phyloP scores from a whole-genome alignment of 2,329 filamentous ascomycete genomes.

The Sarocladium strictum region DNA sequence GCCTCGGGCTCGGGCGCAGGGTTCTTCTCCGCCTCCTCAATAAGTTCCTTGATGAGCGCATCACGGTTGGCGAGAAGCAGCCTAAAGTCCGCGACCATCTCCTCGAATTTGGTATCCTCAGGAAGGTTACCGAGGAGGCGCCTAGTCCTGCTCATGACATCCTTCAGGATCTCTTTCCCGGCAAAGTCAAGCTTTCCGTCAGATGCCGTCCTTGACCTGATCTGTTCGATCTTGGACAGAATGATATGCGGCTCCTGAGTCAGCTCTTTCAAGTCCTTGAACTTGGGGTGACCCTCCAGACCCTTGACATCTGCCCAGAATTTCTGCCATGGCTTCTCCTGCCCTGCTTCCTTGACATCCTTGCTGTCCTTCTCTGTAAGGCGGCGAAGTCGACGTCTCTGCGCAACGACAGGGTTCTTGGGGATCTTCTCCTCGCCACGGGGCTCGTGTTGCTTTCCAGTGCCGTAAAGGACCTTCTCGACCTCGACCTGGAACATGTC shows the following conservation, averaged over 20 bases:
- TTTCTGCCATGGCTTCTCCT: constrained; percentile 17
- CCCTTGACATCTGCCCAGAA: neutral
- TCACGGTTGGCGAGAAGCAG: constrained; percentile 2
- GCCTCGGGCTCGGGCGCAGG: neutral
- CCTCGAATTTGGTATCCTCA: constrained; percentile 1
- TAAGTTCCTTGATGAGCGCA: neutral
- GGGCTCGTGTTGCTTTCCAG: constrained; percentile 61
- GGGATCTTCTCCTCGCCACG: constrained; percentile 13
- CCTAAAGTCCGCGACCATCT: constrained; percentile 2
- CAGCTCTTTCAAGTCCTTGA: constrained; percentile 48
- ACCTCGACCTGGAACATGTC: constrained; percentile 97
- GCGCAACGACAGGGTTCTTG: neutral
- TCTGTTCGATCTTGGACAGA: neutral
- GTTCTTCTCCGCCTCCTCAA: constrained; percentile 4
- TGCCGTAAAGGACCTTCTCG: constrained; percentile 82
- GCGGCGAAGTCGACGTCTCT: constrained; percentile 9
- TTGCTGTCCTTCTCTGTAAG: constrained; percentile 13
- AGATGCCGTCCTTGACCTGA: neutral
- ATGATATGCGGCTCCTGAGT: neutral
- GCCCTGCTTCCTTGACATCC: constrained; percentile 7
- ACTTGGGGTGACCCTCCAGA: constrained; percentile 41
- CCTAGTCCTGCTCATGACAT: neutral
- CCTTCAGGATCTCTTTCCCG: neutral
- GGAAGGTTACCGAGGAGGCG: neutral
- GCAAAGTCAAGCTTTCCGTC: neutral